Evolutionary conservation across 2,329 filamentous ascomycete species (phyloP).

Genomic region (Pyricularia pennisetigena): DNA sequence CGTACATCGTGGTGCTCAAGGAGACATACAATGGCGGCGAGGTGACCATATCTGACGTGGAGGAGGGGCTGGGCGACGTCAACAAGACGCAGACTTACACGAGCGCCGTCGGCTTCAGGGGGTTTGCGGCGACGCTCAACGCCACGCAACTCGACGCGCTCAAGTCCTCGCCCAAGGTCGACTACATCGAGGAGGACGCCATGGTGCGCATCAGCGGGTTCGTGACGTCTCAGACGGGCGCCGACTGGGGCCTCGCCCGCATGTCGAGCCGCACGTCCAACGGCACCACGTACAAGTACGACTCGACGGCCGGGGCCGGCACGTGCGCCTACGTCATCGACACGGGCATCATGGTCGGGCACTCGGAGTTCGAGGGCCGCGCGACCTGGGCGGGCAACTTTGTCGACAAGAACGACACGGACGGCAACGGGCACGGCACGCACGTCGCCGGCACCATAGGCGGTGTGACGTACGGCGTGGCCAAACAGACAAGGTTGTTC

Average conservation of each 20-base stretch:
- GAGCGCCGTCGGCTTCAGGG: conserved; percentile 14
- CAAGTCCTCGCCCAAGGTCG: conserved; percentile 15
- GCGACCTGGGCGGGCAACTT: conserved; percentile 26
- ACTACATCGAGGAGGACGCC: conserved; percentile 21
- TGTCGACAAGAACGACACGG: conserved; percentile 22
- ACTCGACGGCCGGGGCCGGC: conserved; percentile 17
- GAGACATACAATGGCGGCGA: conserved; percentile 12
- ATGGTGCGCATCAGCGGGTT: conserved; percentile 17
- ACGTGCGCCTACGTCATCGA: conserved; percentile 31
- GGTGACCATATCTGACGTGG: conserved; percentile 14
- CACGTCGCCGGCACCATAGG: conserved; percentile 36
- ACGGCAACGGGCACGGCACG: conserved; percentile 36
- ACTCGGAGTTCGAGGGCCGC: conserved; percentile 31
- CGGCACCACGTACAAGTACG: conserved; percentile 17
- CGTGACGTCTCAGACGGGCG: conserved; percentile 14
- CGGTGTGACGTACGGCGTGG: conserved; percentile 30
- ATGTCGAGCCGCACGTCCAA: conserved; percentile 13
- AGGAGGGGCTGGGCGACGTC: conserved; percentile 10
- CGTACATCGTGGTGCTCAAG: conserved; percentile 36
- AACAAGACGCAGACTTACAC: conserved; percentile 12
- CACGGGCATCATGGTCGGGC: conserved; percentile 34
- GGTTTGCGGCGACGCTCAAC: conserved; percentile 18
- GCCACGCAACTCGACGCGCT: conserved; percentile 13
- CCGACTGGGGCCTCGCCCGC: conserved; percentile 19
- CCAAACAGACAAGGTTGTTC: conserved; percentile 31